Conservation (phyloP, 2,329 filamentous ascomycete species). For the Pseudogymnoascus sp. region DNA sequence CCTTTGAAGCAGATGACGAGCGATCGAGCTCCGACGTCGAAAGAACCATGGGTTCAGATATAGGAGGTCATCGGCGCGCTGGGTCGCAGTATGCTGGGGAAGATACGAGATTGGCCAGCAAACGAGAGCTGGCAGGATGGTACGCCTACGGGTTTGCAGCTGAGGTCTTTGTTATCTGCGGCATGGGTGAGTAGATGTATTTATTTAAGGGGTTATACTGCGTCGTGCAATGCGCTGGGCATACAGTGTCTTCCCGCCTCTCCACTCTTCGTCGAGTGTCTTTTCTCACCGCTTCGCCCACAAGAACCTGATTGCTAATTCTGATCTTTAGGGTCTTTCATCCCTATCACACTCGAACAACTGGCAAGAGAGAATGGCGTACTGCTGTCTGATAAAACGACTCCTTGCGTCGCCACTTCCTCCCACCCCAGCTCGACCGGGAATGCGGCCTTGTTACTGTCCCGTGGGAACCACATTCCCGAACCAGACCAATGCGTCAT, state of each 20-base stretch:
- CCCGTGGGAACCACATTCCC: neutral
- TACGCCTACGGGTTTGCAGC: conserved; percentile 95
- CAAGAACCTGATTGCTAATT: conserved; percentile 15
- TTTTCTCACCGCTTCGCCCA: conserved; percentile 18
- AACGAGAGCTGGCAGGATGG: conserved; percentile 84
- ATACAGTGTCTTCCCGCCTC: neutral
- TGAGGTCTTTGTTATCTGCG: conserved; percentile 93
- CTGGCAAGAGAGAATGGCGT: conserved; percentile 88
- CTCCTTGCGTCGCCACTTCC: conserved; percentile 62
- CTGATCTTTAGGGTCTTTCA: conserved; percentile 64
- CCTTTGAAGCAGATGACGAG: conserved; percentile 64
- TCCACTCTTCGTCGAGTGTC: neutral
- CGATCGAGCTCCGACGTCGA: conserved; percentile 36
- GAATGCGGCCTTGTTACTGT: conserved; percentile 16
- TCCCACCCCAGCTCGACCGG: conserved; percentile 20
- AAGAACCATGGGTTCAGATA: conserved; percentile 28
- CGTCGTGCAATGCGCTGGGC: neutral
- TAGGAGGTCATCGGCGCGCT: conserved; percentile 27
- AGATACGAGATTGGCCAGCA: conserved; percentile 79
- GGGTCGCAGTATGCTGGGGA: conserved; percentile 62
- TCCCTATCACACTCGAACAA: conserved; percentile 90
- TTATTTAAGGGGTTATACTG: neutral
- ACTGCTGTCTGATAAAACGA: conserved; percentile 65
- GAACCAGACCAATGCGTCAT: conserved; percentile 62
- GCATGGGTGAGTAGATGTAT: conserved; percentile 51